phyloP scores from a whole-genome alignment of 495 filamentous ascomycete species.

The Corynascus novoguineensis region DNA sequence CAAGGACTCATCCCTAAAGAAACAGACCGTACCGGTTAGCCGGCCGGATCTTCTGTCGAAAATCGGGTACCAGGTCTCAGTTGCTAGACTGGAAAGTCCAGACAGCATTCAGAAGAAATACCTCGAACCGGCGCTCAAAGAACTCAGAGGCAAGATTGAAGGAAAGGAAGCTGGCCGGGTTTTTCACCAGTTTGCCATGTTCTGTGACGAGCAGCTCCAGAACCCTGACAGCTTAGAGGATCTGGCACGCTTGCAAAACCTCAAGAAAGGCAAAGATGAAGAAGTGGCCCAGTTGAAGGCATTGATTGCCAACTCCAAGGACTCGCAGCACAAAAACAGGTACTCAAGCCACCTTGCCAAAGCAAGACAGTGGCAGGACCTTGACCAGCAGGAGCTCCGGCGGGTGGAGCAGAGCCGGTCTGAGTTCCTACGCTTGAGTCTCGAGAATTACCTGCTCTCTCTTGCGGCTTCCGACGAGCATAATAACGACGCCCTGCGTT shows the following conservation, averaged over 20 bases:
- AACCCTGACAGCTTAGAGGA: conserved; percentile 81
- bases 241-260: conserved; percentile 68
- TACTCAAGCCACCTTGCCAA: conserved; percentile 47
- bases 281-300: conserved; percentile 66
- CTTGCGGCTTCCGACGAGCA: conserved; percentile 78
- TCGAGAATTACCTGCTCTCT: conserved; percentile 91
- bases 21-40: conserved; percentile 67
- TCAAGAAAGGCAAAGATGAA: conserved; percentile 72
- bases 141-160: conserved; percentile 62
- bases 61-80: conserved; percentile 80
- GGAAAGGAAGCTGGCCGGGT: conserved; percentile 78
- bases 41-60: conserved; percentile 78
- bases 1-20: conserved; percentile 54
- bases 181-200: conserved; percentile 88
- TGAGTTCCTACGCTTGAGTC: conserved; percentile 74
- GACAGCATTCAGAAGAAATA: conserved; percentile 83
- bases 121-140: conserved; percentile 72
- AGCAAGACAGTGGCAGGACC: conserved; percentile 79
- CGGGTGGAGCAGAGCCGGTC: conserved; percentile 67
- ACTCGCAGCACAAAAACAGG: conserved; percentile 34
- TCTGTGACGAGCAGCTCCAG: conserved; percentile 89
- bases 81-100: conserved; percentile 88
- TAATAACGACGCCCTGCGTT: conserved; percentile 86
- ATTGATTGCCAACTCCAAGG: conserved; percentile 37
- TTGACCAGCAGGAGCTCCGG: conserved; percentile 83